Conservation (phyloP, 2,329 filamentous ascomycete genomes). For the Cercospora brassicicola region DNA sequence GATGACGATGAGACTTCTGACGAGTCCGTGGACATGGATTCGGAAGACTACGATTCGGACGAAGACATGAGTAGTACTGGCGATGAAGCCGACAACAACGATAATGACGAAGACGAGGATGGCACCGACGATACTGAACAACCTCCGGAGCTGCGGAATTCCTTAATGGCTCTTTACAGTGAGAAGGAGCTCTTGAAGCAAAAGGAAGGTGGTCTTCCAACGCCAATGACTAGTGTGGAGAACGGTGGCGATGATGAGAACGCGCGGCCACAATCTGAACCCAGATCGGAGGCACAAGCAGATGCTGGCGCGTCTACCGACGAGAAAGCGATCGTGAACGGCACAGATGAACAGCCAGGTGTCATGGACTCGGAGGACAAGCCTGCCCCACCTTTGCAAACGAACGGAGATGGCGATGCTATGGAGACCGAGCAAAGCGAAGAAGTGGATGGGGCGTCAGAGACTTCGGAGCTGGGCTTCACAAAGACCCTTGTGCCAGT, state of each 20-base stretch:
- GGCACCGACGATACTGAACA: too few relatives aligned
- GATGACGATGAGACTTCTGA: too few relatives aligned
- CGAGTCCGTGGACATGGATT: too few relatives aligned
- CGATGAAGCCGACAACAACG: too few relatives aligned
- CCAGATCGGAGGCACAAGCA: conserved; percentile 21
- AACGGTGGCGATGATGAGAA: conserved; percentile 29
- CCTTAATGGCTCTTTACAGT: conserved; percentile 33
- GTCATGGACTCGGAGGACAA: not conserved
- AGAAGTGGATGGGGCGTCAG: conserved; percentile 11
- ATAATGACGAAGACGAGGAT: too few relatives aligned
- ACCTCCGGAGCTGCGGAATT: too few relatives aligned
- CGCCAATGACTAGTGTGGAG: conserved; percentile 38
- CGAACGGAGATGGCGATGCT: conserved; percentile 5
- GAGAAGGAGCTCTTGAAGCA: conserved; percentile 30
- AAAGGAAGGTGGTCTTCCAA: conserved; percentile 36
- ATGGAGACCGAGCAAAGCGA: conserved; percentile 31
- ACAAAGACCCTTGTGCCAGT: conserved; percentile 46
- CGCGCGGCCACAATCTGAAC: conserved; percentile 24
- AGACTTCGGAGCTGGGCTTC: conserved; percentile 33
- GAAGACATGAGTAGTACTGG: too few relatives aligned
- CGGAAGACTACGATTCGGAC: too few relatives aligned
- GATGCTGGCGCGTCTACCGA: conserved; percentile 18
- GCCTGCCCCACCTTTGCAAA: not conserved
- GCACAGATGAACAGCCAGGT: not conserved
- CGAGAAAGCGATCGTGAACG: not conserved